Base-by-base conservation (phyloP, 331 rosid species). In the Quercus lobata region DNA sequence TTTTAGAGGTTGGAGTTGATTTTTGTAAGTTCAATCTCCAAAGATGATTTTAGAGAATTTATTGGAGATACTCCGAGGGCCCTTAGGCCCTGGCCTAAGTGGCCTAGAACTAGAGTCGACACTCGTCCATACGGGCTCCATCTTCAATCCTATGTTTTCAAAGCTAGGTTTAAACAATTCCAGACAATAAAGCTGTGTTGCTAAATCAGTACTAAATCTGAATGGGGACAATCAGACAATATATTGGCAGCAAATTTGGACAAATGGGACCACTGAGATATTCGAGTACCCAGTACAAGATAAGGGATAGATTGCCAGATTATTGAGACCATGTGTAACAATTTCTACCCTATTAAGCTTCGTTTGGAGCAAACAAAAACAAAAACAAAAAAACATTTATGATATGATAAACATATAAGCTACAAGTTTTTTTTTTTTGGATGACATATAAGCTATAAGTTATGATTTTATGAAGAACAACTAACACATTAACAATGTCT, bases 211-310 rank as follows among this genome's bases (percentile, higher is more conserved):
- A 41, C 49, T 41, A 25, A 69, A 12, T 54, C 71, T 68, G 74
- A 44, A 78, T 25, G 46, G 56, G 54, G 30, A 76, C 63, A 56
- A 82, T 58, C 7, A 54, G 65, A 35, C 63, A 68, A 41, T 41
- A 41, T 41, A 8, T 29, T 57, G 29, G 4, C 46, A 30, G 62
- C 62, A 25, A 24, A 22, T 53, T 58, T 54, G 56, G 41, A 74
- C 52, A 49, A 27, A 30, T 72, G 53, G 71, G 84, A 72, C 86
- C 83, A 32, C 71, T 56, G 22, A 65, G 54, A 73, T 24, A 54
- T 56, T 60, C 22, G 44, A 76, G 9, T 8, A 41, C 68, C 69
- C 57, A 60, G 66, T 60, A 78, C 65, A 78, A 79, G 11, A 71
- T 56, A 17, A 27, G 57, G 25, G 73, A 65, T 57, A 22, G n/a